A percentile compares a stretch with the other conserved stretches of the same genome.
Evolutionary conservation across 1,284 basidiomycete genomes (phyloP).

Genomic region (Tilletiaria anomala): DNA sequence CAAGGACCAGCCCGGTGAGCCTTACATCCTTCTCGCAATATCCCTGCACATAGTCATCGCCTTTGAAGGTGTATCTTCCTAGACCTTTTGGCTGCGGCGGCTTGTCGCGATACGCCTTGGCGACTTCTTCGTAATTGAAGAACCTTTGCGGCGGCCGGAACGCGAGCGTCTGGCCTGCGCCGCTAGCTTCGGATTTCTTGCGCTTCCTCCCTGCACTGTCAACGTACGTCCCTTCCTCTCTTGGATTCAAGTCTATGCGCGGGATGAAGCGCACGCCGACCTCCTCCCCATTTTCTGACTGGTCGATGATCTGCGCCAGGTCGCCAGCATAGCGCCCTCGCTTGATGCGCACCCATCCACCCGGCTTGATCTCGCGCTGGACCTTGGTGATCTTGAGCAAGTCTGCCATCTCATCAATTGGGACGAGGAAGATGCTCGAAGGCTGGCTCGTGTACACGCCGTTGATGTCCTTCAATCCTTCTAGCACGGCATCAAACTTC

Average conservation of each 20-base stretch:
- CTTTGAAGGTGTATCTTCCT: conserved; percentile 60
- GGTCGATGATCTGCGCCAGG: conserved; percentile 84
- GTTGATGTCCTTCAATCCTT: conserved; percentile 76
- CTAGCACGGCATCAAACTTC: conserved; percentile 67
- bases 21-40: conserved; percentile 95
- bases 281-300: conserved; percentile 83
- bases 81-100: conserved; percentile 18
- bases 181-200: conserved; percentile 30
- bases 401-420: conserved; percentile 96
- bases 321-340: conserved; percentile 89
- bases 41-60: conserved; percentile 83
- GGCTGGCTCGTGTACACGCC: conserved; percentile 59
- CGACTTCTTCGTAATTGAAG: conserved; percentile 87
- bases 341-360: conserved; percentile 88
- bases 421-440: conserved; percentile 63
- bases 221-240: conserved; percentile 39
- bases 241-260: conserved; percentile 72
- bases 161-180: conserved; percentile 32
- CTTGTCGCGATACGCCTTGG: conserved; percentile 55
- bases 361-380: conserved; percentile 66
- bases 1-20: conserved; percentile 60
- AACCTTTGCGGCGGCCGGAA: conserved; percentile 78
- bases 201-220: conserved; percentile 37
- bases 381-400: conserved; percentile 90
- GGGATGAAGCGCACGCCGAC: conserved; percentile 88